phyloP scores from a whole-genome alignment of 2,329 filamentous ascomycete genomes.

The Madurella fahalii region DNA sequence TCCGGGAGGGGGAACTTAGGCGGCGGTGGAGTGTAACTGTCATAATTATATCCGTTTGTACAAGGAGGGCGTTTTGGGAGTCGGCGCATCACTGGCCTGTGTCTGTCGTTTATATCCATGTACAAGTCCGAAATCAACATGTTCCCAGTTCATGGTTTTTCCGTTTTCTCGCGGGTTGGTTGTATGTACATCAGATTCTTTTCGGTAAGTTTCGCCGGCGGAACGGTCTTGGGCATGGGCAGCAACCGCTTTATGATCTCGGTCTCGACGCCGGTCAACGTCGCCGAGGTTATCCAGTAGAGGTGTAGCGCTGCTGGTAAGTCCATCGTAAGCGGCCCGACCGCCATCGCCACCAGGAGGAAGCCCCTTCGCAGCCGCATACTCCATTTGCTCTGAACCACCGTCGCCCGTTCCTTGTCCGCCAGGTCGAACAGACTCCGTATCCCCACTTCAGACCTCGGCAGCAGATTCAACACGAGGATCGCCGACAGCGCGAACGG shows the following conservation, averaged over 20 bases:
- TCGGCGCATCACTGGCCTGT: conserved; percentile 7
- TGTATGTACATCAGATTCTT: background rate
- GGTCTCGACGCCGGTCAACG: conserved; percentile 23
- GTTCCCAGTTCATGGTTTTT: background rate
- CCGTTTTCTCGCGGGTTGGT: conserved; percentile 5
- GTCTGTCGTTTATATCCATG: conserved; percentile 1
- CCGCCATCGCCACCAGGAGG: conserved; percentile 28
- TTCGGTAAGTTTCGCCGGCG: conserved; percentile 5
- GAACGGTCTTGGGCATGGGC: conserved; percentile 7
- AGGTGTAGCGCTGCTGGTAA: conserved; percentile 42
- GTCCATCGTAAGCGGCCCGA: conserved; percentile 37
- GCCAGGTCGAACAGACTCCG: conserved; percentile 26
- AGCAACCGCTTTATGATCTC: conserved; percentile 24
- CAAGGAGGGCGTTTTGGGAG: conserved; percentile 18
- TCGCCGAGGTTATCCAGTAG: conserved; percentile 40
- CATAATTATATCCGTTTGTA: conserved; percentile 7
- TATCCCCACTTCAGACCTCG: conserved; percentile 25
- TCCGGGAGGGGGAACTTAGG: background rate
- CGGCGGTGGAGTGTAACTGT: conserved; percentile 5
- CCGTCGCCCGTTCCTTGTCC: background rate
- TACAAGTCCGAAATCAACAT: conserved; percentile 1
- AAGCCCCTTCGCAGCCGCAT: conserved; percentile 29
- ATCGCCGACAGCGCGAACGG: conserved; percentile 39
- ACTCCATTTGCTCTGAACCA: background rate
- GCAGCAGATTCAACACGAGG: conserved; percentile 34